Conservation (phyloP, 768 basidiomycete species). For the Rhodotorula sphaerocarpa region DNA sequence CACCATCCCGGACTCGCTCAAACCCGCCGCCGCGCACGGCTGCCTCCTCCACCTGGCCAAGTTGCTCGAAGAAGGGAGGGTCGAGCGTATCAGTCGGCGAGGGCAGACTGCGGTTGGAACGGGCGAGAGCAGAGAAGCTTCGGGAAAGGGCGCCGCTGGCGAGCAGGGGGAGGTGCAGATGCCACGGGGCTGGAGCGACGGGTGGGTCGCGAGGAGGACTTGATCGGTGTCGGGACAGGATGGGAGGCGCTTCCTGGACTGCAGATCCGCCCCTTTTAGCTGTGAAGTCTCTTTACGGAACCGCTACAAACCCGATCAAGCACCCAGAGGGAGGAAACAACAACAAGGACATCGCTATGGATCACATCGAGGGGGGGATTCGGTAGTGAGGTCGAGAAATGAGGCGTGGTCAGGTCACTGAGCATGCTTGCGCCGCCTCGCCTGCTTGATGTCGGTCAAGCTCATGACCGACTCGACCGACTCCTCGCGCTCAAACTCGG, state of each 20-base stretch:
- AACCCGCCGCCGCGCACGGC: slow-evolving; percentile 62
- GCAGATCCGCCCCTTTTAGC: no score
- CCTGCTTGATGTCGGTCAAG: slow-evolving; percentile 19
- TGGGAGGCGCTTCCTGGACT: no score
- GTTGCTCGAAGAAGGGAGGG: slow-evolving; percentile 57
- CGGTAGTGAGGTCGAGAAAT: no score
- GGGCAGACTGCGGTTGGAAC: no score
- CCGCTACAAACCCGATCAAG: no score
- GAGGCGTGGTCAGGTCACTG: no score
- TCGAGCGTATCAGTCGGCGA: slow-evolving; percentile 45
- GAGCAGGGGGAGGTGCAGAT: neutral
- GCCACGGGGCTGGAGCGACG: slow-evolving; percentile 1
- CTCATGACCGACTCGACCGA: slow-evolving; percentile 8
- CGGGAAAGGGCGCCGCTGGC: neutral
- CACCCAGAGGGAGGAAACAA: no score
- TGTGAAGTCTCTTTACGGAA: no score
- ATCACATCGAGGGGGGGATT: no score
- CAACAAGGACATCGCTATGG: no score
- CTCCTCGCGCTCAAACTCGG: slow-evolving; percentile 3
- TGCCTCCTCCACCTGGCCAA: slow-evolving; percentile 67
- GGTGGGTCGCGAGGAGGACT: neutral
- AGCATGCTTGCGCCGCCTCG: neutral
- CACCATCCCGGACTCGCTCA: slow-evolving; percentile 59
- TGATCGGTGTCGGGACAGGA: no score
- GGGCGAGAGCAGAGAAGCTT: no score